These are phyloP conservation scores for Dactylellina sp. DNA, from an alignment of 2,329 filamentous ascomycete species.

Conservation along the genomic window DNA sequence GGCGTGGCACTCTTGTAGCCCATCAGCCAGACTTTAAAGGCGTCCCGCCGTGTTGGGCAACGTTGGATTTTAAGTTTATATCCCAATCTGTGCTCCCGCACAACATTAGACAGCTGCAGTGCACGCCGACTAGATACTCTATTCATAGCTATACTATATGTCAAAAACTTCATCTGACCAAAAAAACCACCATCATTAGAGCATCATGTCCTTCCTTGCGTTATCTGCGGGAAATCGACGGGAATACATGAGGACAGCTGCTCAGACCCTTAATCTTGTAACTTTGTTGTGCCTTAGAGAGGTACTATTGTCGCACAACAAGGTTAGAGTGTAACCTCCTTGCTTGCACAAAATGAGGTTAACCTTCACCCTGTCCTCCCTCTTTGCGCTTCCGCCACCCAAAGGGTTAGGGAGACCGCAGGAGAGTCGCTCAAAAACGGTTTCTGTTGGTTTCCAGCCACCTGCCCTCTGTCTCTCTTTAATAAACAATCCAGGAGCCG, in stretches of 20 bases:
- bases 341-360: neutral
- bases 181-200: neutral
- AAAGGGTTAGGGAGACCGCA: neutral
- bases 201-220: neutral
- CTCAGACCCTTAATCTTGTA: neutral
- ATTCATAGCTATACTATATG: no score
- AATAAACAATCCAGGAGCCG: conserved; percentile 1
- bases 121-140: neutral
- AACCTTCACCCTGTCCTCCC: neutral
- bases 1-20: no score
- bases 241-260: no score
- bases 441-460: conserved; percentile 7
- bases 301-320: neutral
- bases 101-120: neutral
- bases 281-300: neutral
- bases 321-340: neutral
- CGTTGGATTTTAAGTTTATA: conserved; percentile 19
- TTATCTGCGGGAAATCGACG: neutral
- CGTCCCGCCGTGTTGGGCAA: conserved; percentile 1
- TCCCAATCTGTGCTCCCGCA: neutral
- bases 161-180: no score
- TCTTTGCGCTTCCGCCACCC: neutral
- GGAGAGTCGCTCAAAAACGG: neutral
- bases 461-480: neutral
- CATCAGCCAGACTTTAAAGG: no score